phyloP scores from a whole-genome alignment of 192 early-diverging fungal species.

The Umbelopsis sp. region DNA sequence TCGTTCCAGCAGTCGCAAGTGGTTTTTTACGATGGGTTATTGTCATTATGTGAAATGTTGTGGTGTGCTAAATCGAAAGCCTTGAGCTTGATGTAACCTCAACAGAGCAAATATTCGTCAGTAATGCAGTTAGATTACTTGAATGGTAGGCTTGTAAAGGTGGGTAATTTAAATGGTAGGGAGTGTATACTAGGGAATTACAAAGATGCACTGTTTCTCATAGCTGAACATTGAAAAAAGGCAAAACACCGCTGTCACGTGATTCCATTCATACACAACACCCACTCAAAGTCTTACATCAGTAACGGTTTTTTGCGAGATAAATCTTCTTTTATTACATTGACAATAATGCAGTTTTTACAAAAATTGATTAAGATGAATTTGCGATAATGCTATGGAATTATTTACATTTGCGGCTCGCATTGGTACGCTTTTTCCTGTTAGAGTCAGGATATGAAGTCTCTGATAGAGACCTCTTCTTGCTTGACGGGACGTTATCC shows the following conservation, averaged over 20 bases:
- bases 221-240: too few relatives aligned
- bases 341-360: too few relatives aligned
- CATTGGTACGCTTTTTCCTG: not conserved
- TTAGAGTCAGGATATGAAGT: not conserved
- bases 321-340: too few relatives aligned
- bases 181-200: not conserved
- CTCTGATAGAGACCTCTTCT: not conserved
- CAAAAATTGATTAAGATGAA: too few relatives aligned
- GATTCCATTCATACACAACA: too few relatives aligned
- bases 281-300: too few relatives aligned
- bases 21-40: conserved; percentile 43
- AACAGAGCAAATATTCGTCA: not conserved
- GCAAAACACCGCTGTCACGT: too few relatives aligned
- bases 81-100: not conserved
- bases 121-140: not conserved
- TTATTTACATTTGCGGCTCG: not conserved
- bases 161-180: not conserved
- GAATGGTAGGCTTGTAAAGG: not conserved
- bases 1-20: conserved; percentile 30
- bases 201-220: too few relatives aligned
- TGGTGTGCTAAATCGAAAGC: not conserved
- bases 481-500: not conserved
- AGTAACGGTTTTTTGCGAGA: too few relatives aligned
- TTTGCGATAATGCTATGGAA: too few relatives aligned
- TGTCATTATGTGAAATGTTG: conserved; percentile 29